Evolutionary conservation across 768 basidiomycete species (phyloP).

Genomic region (Tremella mesenterica): DNA sequence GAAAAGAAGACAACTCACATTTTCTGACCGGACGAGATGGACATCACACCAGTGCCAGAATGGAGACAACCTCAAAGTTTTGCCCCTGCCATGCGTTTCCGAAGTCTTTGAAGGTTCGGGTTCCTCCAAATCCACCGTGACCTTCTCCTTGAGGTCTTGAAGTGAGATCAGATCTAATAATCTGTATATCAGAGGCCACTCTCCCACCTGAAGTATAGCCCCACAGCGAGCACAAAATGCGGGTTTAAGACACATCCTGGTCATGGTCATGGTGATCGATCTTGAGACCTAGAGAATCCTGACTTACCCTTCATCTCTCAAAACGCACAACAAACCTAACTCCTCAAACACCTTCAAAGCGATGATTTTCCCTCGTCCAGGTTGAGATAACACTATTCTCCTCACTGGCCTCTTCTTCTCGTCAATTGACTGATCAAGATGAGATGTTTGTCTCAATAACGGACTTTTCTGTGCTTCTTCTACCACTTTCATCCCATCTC

Average conservation of each 20-base stretch:
- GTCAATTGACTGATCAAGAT: too few relatives aligned
- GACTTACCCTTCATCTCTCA: conserved; percentile 33
- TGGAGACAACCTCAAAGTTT: conserved; percentile 11
- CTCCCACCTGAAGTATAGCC: too few relatives aligned
- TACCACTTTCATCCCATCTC: conserved; percentile 19
- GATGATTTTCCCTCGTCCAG: conserved; percentile 22
- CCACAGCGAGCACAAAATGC: too few relatives aligned
- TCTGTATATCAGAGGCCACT: too few relatives aligned
- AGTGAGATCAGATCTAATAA: conserved; percentile 25
- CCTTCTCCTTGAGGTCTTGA: conserved; percentile 2
- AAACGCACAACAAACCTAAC: conserved; percentile 9
- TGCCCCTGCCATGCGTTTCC: conserved; percentile 3
- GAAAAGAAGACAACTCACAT: conserved; percentile 10
- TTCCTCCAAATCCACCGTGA: conserved; percentile 11
- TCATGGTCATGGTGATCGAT: background rate
- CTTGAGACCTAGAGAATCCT: background rate
- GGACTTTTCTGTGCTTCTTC: conserved; percentile 13
- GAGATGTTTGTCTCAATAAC: background rate
- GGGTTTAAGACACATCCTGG: too few relatives aligned
- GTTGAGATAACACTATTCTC: conserved; percentile 17
- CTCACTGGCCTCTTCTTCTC: too few relatives aligned
- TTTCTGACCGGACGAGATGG: conserved; percentile 9
- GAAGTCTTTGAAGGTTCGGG: conserved; percentile 4
- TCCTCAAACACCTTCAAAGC: conserved; percentile 19
- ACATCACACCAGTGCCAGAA: conserved; percentile 29